Percentiles rank a stretch among this genome's conserved stretches.
phyloP scores from a whole-genome alignment of 2,329 filamentous ascomycete genomes.

The Microdochium bolleyi region DNA sequence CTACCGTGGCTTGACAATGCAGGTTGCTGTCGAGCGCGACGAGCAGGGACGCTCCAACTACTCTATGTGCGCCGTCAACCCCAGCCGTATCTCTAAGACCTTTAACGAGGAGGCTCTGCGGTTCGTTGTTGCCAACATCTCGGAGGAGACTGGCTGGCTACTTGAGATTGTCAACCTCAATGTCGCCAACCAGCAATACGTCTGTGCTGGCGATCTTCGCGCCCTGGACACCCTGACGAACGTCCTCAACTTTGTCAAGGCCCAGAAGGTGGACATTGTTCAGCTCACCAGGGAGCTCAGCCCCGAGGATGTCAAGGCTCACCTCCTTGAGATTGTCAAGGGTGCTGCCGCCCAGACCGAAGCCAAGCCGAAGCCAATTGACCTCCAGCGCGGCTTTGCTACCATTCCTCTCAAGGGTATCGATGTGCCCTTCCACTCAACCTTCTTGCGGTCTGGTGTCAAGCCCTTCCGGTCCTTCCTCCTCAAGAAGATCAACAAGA shows the following conservation, averaged over 20 bases:
- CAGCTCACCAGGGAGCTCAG: constrained; percentile 78
- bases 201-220: constrained; percentile 62
- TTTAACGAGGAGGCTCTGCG: constrained; percentile 97
- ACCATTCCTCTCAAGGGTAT: constrained; percentile 96
- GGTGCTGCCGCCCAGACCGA: constrained; percentile 82
- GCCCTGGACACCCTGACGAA: constrained; percentile 67
- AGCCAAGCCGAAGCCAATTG: constrained; percentile 78
- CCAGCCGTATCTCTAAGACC: constrained; percentile 94
- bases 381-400: constrained; percentile 90
- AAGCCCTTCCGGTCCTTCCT: constrained; percentile 98
- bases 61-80: constrained; percentile 98
- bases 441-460: constrained; percentile 93
- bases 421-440: constrained; percentile 98
- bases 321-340: constrained; percentile 84
- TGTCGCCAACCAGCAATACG: constrained; percentile 69
- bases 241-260: constrained; percentile 91
- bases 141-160: constrained; percentile 90
- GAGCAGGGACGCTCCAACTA: constrained; percentile 92
- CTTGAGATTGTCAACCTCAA: constrained; percentile 98
- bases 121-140: constrained; percentile 92
- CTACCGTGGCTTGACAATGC: constrained; percentile 98
- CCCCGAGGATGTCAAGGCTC: constrained; percentile 84
- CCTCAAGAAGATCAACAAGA: constrained; percentile 99
- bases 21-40: constrained; percentile 96
- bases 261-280: constrained; percentile 95